Base-by-base conservation (phyloP, 108 stramenopile genomes). In the Pseudonitzschia multistriata region DNA sequence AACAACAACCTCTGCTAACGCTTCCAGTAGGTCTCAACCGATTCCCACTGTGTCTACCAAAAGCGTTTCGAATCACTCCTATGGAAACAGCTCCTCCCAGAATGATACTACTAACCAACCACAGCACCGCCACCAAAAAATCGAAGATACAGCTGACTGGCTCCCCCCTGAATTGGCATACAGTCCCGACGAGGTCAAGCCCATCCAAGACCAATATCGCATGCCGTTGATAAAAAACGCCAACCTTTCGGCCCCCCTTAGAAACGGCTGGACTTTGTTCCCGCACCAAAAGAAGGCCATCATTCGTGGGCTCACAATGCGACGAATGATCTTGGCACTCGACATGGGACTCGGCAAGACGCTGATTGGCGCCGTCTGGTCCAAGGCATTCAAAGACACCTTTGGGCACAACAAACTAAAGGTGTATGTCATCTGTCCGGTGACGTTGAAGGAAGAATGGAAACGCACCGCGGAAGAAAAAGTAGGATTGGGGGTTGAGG, bases 301-400 rank as follows among this genome's bases (percentile, higher is more conserved):
- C 59, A 45, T 82, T 4, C 65, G 74, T 42, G 83, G 74, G 14
- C 66, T 92, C 33, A 66, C 60, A 19, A 86, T 85, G 85, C 82
- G 91, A 42, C 81, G 91, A 8, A 71, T 88, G 49, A 87, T 92
- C 69, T 64, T 92, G n/a, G 91, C 91, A 15, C 80, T 89, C 33
- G 91, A 92, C 53, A 52, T 92, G 91, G 91, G 91, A 1, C 65
- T 88, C n/a, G 78, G 67, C 7, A 69, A 92, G 57, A 92, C 91
- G 27, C 68, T 92, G 49, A 92, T 89, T 52, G 91, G 88, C 0
- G 87, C 80, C 50, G 87, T 89, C 15, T 92, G 87, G 88, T 78
- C 85, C 14, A 81, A 72, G 61, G 83, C 91, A 0, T 92, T 89
- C 70, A 48, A 70, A 29, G 62, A 77, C 30, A 85, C 88, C 17